phyloP scores from a whole-genome alignment of 2,329 filamentous ascomycete species.

The Alternaria triticimaculans region DNA sequence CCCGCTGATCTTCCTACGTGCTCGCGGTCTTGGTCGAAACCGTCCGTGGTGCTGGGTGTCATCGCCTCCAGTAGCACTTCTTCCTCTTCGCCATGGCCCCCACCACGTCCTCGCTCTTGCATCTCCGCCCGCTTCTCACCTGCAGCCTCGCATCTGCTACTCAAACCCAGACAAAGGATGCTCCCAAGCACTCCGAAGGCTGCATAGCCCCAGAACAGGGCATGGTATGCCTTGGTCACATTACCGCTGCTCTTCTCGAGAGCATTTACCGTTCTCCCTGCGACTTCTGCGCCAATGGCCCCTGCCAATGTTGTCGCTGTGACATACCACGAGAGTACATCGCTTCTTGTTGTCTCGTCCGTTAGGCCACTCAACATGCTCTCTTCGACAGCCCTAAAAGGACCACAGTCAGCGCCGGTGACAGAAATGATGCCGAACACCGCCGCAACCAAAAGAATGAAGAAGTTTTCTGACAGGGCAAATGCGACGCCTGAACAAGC shows the following conservation, averaged over 20 bases:
- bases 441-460: slow-evolving; percentile 46
- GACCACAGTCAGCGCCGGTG: slow-evolving; percentile 44
- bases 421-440: slow-evolving; percentile 50
- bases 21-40: slow-evolving; percentile 36
- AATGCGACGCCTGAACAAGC: slow-evolving; percentile 45
- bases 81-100: slow-evolving; percentile 36
- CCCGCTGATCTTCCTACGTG: slow-evolving; percentile 20
- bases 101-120: slow-evolving; percentile 26
- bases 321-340: slow-evolving; percentile 51
- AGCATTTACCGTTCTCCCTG: slow-evolving; percentile 51
- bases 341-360: slow-evolving; percentile 42
- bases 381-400: slow-evolving; percentile 47
- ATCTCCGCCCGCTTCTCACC: slow-evolving; percentile 37
- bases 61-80: slow-evolving; percentile 44
- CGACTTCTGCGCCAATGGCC: slow-evolving; percentile 43
- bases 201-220: slow-evolving; percentile 54
- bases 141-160: slow-evolving; percentile 50
- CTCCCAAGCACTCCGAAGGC: slow-evolving; percentile 51
- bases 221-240: slow-evolving; percentile 47
- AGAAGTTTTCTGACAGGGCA: slow-evolving; percentile 46
- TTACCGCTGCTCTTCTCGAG: slow-evolving; percentile 48
- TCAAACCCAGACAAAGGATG: slow-evolving; percentile 49
- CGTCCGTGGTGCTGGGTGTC: slow-evolving; percentile 41
- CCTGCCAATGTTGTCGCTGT: slow-evolving; percentile 47
- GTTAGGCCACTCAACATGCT: slow-evolving; percentile 47